Conservation (phyloP, 192 early-diverging fungal species). For the Entomortierella chlamydospora region DNA sequence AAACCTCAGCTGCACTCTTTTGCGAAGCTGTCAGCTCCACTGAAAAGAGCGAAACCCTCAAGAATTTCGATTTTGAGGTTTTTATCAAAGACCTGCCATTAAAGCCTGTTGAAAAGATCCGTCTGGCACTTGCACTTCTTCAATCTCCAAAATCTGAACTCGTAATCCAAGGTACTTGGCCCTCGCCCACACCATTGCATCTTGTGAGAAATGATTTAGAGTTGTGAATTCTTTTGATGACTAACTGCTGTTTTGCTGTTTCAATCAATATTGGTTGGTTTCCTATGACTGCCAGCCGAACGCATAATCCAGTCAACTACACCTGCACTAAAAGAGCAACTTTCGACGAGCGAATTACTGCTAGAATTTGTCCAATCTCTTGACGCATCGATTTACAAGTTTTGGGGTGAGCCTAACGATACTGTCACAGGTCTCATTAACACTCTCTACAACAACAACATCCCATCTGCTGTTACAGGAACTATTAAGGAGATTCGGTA, state of each 20-base stretch:
- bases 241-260: too few relatives aligned
- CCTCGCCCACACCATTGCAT: too few relatives aligned
- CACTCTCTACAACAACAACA: conserved; percentile 48
- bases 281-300: conserved; percentile 25
- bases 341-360: conserved; percentile 21
- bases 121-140: conserved; percentile 52
- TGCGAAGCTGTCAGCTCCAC: conserved; percentile 60
- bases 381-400: conserved; percentile 37
- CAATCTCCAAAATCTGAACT: conserved; percentile 56
- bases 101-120: conserved; percentile 52
- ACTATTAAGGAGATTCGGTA: conserved; percentile 48
- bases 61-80: conserved; percentile 55
- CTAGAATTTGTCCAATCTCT: conserved; percentile 43
- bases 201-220: too few relatives aligned
- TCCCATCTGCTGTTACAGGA: conserved; percentile 16
- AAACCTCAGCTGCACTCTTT: conserved; percentile 45
- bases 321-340: conserved; percentile 42
- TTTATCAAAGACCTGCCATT: conserved; percentile 52
- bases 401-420: conserved; percentile 48
- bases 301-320: conserved; percentile 34
- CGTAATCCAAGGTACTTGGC: conserved; percentile 49
- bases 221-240: too few relatives aligned
- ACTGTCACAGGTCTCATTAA: conserved; percentile 36
- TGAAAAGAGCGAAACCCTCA: conserved; percentile 57
- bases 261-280: not conserved